Conservation (phyloP, 306 rosid genomes). For the Vachellia collinsii region DNA sequence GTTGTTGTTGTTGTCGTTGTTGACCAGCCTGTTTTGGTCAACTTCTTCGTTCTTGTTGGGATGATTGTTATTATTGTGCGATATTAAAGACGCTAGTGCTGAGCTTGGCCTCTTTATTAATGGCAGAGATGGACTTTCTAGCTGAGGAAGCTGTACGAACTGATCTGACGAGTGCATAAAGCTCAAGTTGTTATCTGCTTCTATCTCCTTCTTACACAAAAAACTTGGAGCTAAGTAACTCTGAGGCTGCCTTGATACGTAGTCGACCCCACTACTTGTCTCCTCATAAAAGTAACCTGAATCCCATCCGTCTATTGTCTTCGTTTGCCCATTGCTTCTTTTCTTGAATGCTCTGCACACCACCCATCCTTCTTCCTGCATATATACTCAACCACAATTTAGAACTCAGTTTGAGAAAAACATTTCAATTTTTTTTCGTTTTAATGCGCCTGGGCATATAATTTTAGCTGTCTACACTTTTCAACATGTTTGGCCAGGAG, state of each 20-base stretch:
- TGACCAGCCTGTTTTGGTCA: conserved; percentile 36
- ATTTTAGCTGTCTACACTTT: neutral
- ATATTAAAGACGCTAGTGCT: conserved; percentile 34
- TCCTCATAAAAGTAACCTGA: conserved; percentile 72
- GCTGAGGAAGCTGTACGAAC: conserved; percentile 74
- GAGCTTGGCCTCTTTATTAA: conserved; percentile 62
- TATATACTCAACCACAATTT: conserved; percentile 31
- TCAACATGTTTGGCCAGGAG: neutral
- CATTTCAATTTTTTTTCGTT: neutral
- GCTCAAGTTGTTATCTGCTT: conserved; percentile 54
- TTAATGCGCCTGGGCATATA: no score
- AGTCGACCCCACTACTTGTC: conserved; percentile 54
- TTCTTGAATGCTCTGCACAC: conserved; percentile 98
- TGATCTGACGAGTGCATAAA: conserved; percentile 53
- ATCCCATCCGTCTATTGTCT: conserved; percentile 72
- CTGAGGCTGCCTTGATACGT: conserved; percentile 61
- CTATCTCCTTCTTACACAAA: conserved; percentile 84
- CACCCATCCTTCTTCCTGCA: conserved; percentile 99
- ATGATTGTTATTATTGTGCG: conserved; percentile 39
- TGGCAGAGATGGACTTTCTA: conserved; percentile 83
- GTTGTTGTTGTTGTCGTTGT: conserved; percentile 29
- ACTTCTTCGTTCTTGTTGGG: conserved; percentile 38
- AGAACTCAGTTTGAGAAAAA: conserved; percentile 10
- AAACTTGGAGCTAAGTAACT: conserved; percentile 48
- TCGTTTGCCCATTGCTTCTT: conserved; percentile 60